Evolutionary conservation across 2,329 filamentous ascomycete species (phyloP).

Genomic region (Paracorniculantispora psalliotae): DNA sequence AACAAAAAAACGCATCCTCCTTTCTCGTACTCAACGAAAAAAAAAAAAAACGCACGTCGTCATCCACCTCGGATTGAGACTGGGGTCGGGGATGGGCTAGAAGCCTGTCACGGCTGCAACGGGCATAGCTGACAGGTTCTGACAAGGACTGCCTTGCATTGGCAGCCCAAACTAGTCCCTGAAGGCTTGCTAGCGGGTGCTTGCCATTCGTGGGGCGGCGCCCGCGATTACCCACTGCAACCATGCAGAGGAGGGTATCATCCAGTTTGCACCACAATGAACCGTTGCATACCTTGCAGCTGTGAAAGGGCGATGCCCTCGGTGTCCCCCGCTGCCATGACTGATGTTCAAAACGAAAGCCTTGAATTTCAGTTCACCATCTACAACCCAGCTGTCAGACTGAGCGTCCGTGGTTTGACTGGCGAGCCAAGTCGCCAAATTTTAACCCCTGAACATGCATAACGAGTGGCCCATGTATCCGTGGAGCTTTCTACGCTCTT

Average conservation of each 20-base stretch:
- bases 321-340: too few species aligned
- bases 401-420: not conserved
- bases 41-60: slow-evolving; percentile 7
- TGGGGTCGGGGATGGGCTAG: not conserved
- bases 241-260: not conserved
- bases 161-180: not conserved
- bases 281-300: too few species aligned
- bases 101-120: not conserved
- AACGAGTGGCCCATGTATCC: not conserved
- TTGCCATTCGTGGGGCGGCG: not conserved
- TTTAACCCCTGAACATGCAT: not conserved
- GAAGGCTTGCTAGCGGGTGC: not conserved
- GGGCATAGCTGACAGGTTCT: not conserved
- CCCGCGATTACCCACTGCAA: not conserved
- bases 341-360: not conserved
- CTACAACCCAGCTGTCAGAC: not conserved
- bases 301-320: too few species aligned
- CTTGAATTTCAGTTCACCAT: not conserved
- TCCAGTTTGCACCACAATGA: not conserved
- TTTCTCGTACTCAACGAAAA: not conserved
- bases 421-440: not conserved
- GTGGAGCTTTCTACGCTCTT: not conserved
- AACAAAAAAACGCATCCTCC: not conserved
- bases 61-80: slow-evolving; percentile 4
- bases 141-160: not conserved